Evolutionary conservation across 2,329 filamentous ascomycete genomes (phyloP), one percentile per base, ranked within the genome.

Genomic region (Trichoderma koningiopsis): DNA sequence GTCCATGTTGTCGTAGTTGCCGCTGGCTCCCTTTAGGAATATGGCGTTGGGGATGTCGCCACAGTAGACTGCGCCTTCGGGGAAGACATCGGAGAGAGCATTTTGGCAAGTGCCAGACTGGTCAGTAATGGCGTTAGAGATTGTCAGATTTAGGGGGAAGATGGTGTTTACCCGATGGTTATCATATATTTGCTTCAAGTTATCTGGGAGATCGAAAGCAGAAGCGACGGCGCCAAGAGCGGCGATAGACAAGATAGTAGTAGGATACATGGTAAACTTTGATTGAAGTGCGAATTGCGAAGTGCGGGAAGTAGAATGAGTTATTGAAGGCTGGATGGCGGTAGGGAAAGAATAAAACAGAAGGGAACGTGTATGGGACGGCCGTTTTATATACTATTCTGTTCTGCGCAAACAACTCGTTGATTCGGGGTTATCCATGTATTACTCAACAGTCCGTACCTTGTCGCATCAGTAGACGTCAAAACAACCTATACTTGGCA

Each of bases 11-110:
- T 69, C 68, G 27, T 69, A 69, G 11, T 71, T 69, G 47, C 61
- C 68, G 33, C 31, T 31, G 31, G 60, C 67, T 4, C 70, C 76
- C 72, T 85, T 72, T 2, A 72, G 61, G 43, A 70, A 72, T 57
- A 71, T 67, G 49, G 61, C 85, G 5, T 72, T 73, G 1, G 76
- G 77, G 49, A 86, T 80, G 14, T 79, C 73, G 70, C 79, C n/a
- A 73, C 71, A 72, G 62, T 72, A 71, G n/a, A 62, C 56, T 14
- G 70, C 65, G n/a, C 73, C 68, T 31, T 69, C 68, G 11, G 19
- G 19, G 49, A 71, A 71, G 1, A 64, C 33, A 19, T 24, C 59
- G 13, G 71, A 72, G 10, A 72, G 49, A 47, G 74, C 72, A 69
- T 72, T 77, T 69, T 65, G 69, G 22, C 74, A 72, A 31, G 72